These are phyloP conservation scores for Chytriomyces hyalinus DNA, from an alignment of 192 early-diverging fungal genomes.

Conservation along the genomic window DNA sequence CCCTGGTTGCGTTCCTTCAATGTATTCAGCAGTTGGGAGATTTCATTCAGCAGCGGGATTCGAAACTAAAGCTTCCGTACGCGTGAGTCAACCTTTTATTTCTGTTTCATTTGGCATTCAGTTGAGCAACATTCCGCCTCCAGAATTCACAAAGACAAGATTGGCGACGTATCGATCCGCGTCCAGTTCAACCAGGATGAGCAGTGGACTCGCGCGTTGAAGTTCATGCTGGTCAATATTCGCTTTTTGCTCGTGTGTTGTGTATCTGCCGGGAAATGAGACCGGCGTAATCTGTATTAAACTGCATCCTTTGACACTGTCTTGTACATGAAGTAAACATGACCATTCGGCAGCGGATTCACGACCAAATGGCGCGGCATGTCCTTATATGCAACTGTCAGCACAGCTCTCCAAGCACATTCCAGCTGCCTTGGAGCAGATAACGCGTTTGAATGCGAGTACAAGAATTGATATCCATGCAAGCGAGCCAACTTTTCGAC, in stretches of 20 bases:
- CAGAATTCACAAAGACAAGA: slow-evolving; percentile 86
- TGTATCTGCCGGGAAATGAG: slow-evolving; percentile 21
- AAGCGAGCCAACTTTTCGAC: no score
- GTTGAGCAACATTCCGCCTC: background rate
- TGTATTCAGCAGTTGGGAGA: slow-evolving; percentile 90
- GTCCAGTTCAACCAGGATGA: slow-evolving; percentile 92
- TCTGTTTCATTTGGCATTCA: background rate
- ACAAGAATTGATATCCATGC: no score
- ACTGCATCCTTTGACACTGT: no score
- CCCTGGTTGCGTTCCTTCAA: slow-evolving; percentile 86
- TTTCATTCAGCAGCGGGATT: slow-evolving; percentile 74
- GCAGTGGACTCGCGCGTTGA: slow-evolving; percentile 88
- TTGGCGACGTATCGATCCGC: slow-evolving; percentile 81
- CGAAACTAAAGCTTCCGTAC: slow-evolving; percentile 82
- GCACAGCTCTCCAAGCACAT: no score
- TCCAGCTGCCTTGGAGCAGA: no score
- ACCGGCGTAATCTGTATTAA: no score
- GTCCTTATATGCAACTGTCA: no score
- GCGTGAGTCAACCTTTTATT: slow-evolving; percentile 48
- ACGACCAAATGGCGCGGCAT: no score
- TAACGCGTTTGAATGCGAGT: no score
- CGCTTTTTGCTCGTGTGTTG: slow-evolving; percentile 86
- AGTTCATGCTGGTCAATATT: slow-evolving; percentile 86
- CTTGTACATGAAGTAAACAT: no score
- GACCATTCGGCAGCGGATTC: no score